A percentile compares a stretch with the other conserved stretches of the same genome.
These are phyloP conservation scores for Penicillium sp. DNA, from an alignment of 2,329 filamentous ascomycete genomes.

Conservation along the genomic window DNA sequence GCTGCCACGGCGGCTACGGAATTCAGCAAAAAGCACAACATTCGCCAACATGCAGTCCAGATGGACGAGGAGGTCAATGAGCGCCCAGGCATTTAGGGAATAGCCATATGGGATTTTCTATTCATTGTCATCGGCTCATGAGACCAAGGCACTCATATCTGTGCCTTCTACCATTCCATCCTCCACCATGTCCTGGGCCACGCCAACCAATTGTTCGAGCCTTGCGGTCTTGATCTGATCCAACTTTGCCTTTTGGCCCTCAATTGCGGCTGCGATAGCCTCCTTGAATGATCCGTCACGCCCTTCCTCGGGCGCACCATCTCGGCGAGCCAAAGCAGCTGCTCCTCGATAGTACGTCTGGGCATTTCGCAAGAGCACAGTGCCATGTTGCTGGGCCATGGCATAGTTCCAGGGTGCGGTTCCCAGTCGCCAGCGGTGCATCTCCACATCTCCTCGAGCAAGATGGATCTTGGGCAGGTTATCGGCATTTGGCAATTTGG, in stretches of 20 bases:
- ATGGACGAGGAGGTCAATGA: slow-evolving; percentile 45
- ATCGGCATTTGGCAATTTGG: slow-evolving; percentile 51
- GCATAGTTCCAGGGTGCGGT: slow-evolving; percentile 44
- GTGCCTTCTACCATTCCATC: slow-evolving; percentile 48
- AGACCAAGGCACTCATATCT: slow-evolving; percentile 34
- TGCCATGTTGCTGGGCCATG: slow-evolving; percentile 45
- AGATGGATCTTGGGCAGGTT: slow-evolving; percentile 55
- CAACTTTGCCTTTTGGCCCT: slow-evolving; percentile 40
- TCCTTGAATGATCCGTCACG: slow-evolving; percentile 49
- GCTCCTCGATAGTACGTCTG: slow-evolving; percentile 59
- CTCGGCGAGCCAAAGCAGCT: slow-evolving; percentile 39
- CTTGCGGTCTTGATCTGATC: slow-evolving; percentile 36
- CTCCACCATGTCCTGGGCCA: slow-evolving; percentile 53
- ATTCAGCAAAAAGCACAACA: slow-evolving; percentile 36
- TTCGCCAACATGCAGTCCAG: slow-evolving; percentile 43
- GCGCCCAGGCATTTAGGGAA: slow-evolving; percentile 26
- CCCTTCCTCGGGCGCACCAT: slow-evolving; percentile 44
- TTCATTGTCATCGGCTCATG: slow-evolving; percentile 19
- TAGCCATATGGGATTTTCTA: neutral
- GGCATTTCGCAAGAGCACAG: slow-evolving; percentile 54
- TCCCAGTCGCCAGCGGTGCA: slow-evolving; percentile 54
- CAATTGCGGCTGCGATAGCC: slow-evolving; percentile 48
- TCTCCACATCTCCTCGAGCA: slow-evolving; percentile 55
- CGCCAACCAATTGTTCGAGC: slow-evolving; percentile 41
- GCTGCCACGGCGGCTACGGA: slow-evolving; percentile 44